These are phyloP conservation scores for Trifolium repens DNA, from an alignment of 306 rosid genomes.

Conservation along the genomic window DNA sequence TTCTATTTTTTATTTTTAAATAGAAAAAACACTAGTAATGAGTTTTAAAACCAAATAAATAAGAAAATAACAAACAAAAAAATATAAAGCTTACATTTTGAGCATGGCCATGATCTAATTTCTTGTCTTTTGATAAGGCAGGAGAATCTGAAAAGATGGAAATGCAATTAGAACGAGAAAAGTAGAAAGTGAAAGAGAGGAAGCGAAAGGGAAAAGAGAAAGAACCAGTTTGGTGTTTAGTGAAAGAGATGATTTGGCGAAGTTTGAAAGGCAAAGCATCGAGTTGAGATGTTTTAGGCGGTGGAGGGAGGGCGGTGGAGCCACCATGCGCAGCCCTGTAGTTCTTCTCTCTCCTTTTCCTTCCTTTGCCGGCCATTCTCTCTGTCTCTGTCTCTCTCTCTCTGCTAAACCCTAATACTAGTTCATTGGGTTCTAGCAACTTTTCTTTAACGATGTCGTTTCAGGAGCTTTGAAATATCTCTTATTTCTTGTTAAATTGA, in stretches of 20 bases:
- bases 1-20: no score
- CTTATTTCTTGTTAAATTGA: no score
- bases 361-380: constrained; percentile 80
- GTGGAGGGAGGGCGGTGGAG: constrained; percentile 76
- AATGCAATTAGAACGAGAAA: constrained; percentile 30
- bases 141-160: constrained; percentile 49
- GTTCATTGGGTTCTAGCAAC: background rate
- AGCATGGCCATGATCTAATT: constrained; percentile 5
- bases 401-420: constrained; percentile 22
- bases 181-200: background rate
- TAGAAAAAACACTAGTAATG: background rate
- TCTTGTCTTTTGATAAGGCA: constrained; percentile 34
- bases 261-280: constrained; percentile 80
- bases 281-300: constrained; percentile 64
- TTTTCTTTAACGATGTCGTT: background rate
- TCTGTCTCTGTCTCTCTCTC: background rate
- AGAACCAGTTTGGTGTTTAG: constrained; percentile 57
- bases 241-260: constrained; percentile 65
- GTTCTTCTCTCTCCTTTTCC: constrained; percentile 79
- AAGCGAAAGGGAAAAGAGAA: background rate
- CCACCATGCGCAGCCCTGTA: constrained; percentile 86
- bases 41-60: background rate
- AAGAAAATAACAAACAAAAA: background rate
- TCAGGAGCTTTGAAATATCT: background rate
- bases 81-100: constrained; percentile 3